Conservation (phyloP, 2,329 filamentous ascomycete genomes). For the Didymella keratinophila region DNA sequence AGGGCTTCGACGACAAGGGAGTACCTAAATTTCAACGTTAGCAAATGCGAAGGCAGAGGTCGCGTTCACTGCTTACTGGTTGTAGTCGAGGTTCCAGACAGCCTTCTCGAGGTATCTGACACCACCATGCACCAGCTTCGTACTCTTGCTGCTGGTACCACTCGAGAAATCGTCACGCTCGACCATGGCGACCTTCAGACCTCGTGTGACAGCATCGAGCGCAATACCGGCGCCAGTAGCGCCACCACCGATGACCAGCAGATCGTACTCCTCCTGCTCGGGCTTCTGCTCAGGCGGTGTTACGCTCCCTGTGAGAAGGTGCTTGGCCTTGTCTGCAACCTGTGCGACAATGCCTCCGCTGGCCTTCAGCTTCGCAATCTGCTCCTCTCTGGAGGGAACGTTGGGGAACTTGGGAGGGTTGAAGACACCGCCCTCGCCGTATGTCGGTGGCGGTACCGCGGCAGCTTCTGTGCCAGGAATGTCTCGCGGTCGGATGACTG, state of each 20-base stretch:
- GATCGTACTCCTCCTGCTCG: constrained; percentile 70
- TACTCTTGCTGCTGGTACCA: constrained; percentile 86
- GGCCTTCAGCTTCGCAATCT: constrained; percentile 67
- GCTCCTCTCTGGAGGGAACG: constrained; percentile 68
- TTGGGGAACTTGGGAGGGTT: constrained; percentile 71
- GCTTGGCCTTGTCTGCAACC: constrained; percentile 52
- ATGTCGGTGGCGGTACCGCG: constrained; percentile 74
- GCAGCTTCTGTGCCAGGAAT: constrained; percentile 74
- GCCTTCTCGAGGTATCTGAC: constrained; percentile 88
- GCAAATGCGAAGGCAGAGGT: not conserved
- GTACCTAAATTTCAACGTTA: constrained; percentile 53
- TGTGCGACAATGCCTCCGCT: constrained; percentile 55
- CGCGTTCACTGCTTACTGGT: constrained; percentile 63
- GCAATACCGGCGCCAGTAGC: constrained; percentile 83
- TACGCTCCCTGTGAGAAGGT: constrained; percentile 46
- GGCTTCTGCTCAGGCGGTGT: constrained; percentile 35
- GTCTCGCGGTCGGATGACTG: constrained; percentile 73
- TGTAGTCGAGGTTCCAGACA: constrained; percentile 84
- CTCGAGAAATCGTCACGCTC: constrained; percentile 84
- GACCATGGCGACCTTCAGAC: constrained; percentile 79
- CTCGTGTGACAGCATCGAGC: constrained; percentile 79
- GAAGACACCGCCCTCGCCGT: constrained; percentile 72
- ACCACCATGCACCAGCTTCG: constrained; percentile 84
- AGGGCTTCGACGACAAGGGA: constrained; percentile 82
- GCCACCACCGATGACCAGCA: constrained; percentile 80